Evolutionary conservation across 495 filamentous ascomycete genomes (phyloP), one percentile per base, ranked within the genome.

Genomic region (Annulohypoxylon stygium): DNA sequence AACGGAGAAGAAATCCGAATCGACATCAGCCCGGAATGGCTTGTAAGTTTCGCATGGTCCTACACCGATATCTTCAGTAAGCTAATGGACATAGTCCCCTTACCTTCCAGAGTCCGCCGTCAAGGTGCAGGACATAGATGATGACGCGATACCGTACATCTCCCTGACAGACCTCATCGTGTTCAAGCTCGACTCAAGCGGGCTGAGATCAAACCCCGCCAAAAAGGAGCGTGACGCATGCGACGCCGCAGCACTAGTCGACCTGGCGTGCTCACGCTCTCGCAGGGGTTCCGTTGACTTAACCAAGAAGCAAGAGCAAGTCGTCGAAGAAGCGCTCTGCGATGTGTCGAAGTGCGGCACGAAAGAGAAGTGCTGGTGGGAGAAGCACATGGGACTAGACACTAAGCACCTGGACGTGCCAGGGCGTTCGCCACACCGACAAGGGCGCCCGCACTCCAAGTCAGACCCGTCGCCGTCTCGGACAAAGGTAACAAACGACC

Each of bases 351-450:
- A 55, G 14, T 76, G 75, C 39, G 75, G 75, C 2, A 39, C 64
- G 2, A 70, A 69, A 23, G 75, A 76, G 10, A 76, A 71, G 34
- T 45, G n/a, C 12, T 76, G 75, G 75, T 76, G 75, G 75, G 71
- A 76, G 61, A 43, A 45, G 4, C 54, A 55, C 1, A 73, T 76
- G 63, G 71, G 2, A 43, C 70, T 9, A n/a, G 14, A 11, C 47
- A 47, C 14, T 18, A 25, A 4, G 6, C 9, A 14, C 59, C n/a
- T 10, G 14, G 34, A 20, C 6, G 14, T 57, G 11, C 41, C 7
- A 11, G 45, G 36, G 10, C 25, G 36, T 4, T 6, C 50, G 10
- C 60, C 20, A 23, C 66, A 34, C 5, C 18, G 41, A 18, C 16
- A 50, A 26, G 25, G 36, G 34, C 70, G 75, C 3, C 65, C 75